Percentiles rank a stretch among this genome's conserved stretches.
Conservation (phyloP, 768 basidiomycete genomes). For the Pleurotus tuoliensis region DNA sequence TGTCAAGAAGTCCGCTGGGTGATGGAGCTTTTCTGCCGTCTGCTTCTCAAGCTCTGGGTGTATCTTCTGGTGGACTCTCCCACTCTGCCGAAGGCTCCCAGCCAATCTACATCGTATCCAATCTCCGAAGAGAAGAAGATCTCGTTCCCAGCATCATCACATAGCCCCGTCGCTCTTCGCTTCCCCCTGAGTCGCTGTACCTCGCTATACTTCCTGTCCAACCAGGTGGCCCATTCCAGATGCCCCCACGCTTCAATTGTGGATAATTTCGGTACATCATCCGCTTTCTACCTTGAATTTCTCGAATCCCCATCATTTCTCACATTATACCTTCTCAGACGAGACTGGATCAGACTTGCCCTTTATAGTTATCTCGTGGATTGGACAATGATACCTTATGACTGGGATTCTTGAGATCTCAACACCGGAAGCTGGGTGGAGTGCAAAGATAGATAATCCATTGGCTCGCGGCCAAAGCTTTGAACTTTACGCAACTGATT, state of each 20-base stretch:
- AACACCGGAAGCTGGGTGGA: too few relatives aligned
- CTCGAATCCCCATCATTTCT: conserved; percentile 2
- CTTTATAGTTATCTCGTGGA: background rate
- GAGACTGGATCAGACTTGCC: conserved; percentile 34
- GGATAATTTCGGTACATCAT: conserved; percentile 1
- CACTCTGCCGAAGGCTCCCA: background rate
- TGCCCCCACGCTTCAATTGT: background rate
- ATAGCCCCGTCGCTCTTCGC: background rate
- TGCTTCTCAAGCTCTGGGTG: too few relatives aligned
- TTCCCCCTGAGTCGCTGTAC: conserved; percentile 2
- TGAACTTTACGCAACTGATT: too few relatives aligned
- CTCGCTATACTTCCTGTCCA: background rate
- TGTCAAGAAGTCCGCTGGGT: too few relatives aligned
- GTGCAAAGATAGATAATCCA: too few relatives aligned
- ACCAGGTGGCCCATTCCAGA: background rate
- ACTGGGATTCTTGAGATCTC: conserved; percentile 1
- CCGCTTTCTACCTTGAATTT: background rate
- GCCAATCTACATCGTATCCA: background rate
- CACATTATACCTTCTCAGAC: conserved; percentile 1
- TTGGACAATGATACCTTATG: background rate
- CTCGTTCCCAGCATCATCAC: background rate
- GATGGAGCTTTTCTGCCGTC: too few relatives aligned
- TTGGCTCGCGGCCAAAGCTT: too few relatives aligned
- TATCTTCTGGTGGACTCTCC: too few relatives aligned
- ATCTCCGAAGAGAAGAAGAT: conserved; percentile 1